phyloP scores from a whole-genome alignment of 306 rosid genomes.

The Luffa aegyptiaca region DNA sequence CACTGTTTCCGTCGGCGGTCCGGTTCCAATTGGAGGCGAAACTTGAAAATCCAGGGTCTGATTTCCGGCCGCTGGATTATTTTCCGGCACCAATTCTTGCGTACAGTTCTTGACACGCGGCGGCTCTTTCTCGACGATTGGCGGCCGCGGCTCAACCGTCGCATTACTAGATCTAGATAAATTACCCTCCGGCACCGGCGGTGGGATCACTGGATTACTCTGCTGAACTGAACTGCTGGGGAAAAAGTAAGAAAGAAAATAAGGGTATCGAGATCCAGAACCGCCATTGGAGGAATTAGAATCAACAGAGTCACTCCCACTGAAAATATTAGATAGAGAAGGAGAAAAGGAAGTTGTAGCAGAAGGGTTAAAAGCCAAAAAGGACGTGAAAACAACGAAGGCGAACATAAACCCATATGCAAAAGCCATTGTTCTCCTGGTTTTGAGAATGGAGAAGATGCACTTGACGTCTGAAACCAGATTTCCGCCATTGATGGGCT shows the following conservation, averaged over 20 bases:
- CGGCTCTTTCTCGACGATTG: constrained; percentile 6
- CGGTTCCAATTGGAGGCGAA: background rate
- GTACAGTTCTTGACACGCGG: constrained; percentile 14
- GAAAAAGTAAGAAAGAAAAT: constrained; percentile 35
- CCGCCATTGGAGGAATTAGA: background rate
- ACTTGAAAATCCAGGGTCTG: background rate
- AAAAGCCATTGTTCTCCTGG: constrained; percentile 48
- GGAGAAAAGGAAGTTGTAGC: constrained; percentile 49
- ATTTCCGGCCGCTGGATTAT: background rate
- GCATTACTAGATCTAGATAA: constrained; percentile 45
- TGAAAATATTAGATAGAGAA: constrained; percentile 44
- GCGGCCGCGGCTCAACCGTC: constrained; percentile 19
- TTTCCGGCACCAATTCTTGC: constrained; percentile 9
- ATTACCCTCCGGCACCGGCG: constrained; percentile 10
- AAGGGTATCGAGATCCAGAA: constrained; percentile 36
- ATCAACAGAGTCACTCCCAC: background rate
- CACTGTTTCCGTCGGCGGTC: background rate
- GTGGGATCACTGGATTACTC: background rate
- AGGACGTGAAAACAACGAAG: constrained; percentile 56
- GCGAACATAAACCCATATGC: constrained; percentile 52
- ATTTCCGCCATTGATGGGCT: constrained; percentile 30
- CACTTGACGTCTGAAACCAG: constrained; percentile 40
- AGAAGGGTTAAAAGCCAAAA: constrained; percentile 53
- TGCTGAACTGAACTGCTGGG: constrained; percentile 30
- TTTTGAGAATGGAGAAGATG: constrained; percentile 46